Evolutionary conservation across 257 asterid genomes (phyloP).

Genomic region (Eustoma russellianum): DNA sequence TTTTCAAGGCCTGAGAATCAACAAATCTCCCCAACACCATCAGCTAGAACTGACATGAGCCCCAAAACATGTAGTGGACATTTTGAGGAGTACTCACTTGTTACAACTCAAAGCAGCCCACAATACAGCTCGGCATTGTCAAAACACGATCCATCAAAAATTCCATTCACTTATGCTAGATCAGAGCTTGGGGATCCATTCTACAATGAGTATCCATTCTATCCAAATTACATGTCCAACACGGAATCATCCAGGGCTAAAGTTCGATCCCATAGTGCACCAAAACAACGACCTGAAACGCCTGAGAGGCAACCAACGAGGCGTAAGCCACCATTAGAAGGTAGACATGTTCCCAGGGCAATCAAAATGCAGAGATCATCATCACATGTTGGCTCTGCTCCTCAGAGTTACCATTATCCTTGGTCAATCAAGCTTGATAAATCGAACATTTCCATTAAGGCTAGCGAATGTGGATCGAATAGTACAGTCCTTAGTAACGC

Average conservation of each 20-base stretch:
- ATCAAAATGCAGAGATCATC: conserved; percentile 88
- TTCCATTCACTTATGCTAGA: conserved; percentile 35
- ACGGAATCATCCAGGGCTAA: conserved; percentile 87
- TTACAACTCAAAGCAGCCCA: conserved; percentile 81
- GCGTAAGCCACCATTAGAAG: conserved; percentile 73
- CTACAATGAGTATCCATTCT: conserved; percentile 46
- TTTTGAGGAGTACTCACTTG: conserved; percentile 51
- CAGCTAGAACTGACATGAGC: conserved; percentile 54
- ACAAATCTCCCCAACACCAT: conserved; percentile 53
- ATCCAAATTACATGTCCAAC: conserved; percentile 88
- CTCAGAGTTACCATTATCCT: conserved; percentile 62
- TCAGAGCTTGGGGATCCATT: conserved; percentile 65
- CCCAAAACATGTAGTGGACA: conserved; percentile 65
- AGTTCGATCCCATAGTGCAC: conserved; percentile 90
- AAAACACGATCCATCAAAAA: conserved; percentile 37
- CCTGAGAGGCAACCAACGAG: conserved; percentile 58
- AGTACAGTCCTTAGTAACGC: conserved; percentile 63
- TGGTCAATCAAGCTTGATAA: conserved; percentile 87
- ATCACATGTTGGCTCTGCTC: conserved; percentile 65
- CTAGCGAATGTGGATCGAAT: conserved; percentile 84
- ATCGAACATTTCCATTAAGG: conserved; percentile 61
- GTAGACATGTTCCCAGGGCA: conserved; percentile 80
- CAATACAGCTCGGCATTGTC: conserved; percentile 51
- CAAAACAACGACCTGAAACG: conserved; percentile 80
- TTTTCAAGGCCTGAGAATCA: conserved; percentile 34